Evolutionary conservation across 768 basidiomycete species (phyloP), one percentile per base, ranked within the genome.

Genomic region (Aureoboletus auriporus): DNA sequence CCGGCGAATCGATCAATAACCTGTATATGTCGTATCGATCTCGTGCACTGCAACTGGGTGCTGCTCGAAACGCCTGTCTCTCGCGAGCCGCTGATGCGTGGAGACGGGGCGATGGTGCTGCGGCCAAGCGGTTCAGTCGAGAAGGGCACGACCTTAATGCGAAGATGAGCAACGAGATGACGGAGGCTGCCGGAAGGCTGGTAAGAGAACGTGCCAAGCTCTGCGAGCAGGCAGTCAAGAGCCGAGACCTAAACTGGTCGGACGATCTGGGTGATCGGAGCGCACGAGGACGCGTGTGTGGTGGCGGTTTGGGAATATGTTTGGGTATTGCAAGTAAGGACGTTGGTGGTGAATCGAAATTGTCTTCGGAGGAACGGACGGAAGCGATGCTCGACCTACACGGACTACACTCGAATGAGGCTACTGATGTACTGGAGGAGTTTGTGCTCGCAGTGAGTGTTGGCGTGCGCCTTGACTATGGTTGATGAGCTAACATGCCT

Each of bases 21-120:
- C 67, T 96, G 53, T 99, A 99, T 69, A 87, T 96, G 83, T 66
- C 81, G 1, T 95, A 96, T 61, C 85, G 96, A 14, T 77, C 84
- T 30, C 83, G 88, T 30, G 93, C 91, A 23, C 76, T 98, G 49
- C 89, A 96, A 59, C 82, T 97, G 20, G 96, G 95, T 42, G 89
- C 92, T 2, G 91, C 91, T 29, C 77, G 96, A 33, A 98, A 98
- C 58, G 92, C 92, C 13, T 96, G 91, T 66, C 75, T 99, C 26
- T 91, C 91, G 2, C 82, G 93, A 38, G 96, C 96, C 11, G 95
- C 96, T 3, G 93, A 96, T 59, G 93, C 94, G 4, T 99, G 93
- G 90, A 78, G 91, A 46, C 78, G 92, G 2, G 94, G 95, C 1
- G 96, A 99, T 57, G 95, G 95, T 3, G 93, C 94, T 0, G 87